These are phyloP conservation scores for Luffa acutangula DNA, from an alignment of 306 rosid species.

Conservation along the genomic window DNA sequence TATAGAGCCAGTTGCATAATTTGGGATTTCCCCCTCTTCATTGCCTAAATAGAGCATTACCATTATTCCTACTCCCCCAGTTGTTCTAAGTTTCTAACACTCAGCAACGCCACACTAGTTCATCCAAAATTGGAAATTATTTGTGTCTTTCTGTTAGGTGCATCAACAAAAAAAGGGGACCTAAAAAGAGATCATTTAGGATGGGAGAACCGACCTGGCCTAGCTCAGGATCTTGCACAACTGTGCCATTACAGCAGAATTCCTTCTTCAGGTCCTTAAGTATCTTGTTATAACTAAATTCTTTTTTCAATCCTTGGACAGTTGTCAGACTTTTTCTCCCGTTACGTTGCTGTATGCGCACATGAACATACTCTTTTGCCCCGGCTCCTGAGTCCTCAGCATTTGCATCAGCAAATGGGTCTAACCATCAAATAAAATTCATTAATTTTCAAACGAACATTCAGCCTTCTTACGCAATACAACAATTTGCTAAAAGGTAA, in stretches of 20 bases:
- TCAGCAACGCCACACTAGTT: not conserved
- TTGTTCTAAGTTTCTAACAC: not conserved
- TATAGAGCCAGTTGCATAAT: not conserved
- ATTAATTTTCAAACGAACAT: not conserved
- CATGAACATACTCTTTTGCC: constrained; percentile 38
- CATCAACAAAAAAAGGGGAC: not conserved
- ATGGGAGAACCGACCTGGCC: constrained; percentile 27
- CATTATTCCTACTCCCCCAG: not conserved
- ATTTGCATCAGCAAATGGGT: constrained; percentile 48
- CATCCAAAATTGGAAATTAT: not conserved
- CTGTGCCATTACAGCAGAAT: constrained; percentile 45
- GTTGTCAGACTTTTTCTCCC: constrained; percentile 38
- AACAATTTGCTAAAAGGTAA: not conserved
- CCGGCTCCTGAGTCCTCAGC: constrained; percentile 46
- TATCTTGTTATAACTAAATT: constrained; percentile 36
- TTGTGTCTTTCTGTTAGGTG: not conserved
- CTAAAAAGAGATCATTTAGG: not conserved
- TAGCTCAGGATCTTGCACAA: constrained; percentile 37
- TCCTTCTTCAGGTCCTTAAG: constrained; percentile 43
- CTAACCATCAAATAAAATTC: not conserved
- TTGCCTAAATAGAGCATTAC: not conserved
- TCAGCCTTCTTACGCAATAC: not conserved
- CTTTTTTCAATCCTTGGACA: constrained; percentile 43
- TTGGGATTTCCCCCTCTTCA: not conserved
- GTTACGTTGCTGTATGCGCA: constrained; percentile 37